These are phyloP conservation scores for Pholiota microspora DNA, from an alignment of 768 basidiomycete species.

Conservation along the genomic window DNA sequence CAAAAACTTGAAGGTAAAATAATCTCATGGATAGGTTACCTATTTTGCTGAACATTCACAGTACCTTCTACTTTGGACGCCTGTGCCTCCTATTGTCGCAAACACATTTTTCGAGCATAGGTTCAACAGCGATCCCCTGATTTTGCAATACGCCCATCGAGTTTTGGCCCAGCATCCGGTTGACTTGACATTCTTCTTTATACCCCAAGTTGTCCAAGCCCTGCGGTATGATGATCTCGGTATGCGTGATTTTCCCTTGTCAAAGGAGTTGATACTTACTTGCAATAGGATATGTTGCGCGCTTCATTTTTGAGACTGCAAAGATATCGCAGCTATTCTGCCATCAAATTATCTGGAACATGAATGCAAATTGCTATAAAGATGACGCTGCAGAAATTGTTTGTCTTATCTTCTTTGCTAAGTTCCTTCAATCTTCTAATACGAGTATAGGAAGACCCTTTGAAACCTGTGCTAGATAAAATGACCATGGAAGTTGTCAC, in stretches of 20 bases:
- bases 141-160: conserved; percentile 95
- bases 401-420: conserved; percentile 20
- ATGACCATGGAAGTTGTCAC: conserved; percentile 80
- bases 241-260: conserved; percentile 28
- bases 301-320: conserved; percentile 95
- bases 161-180: conserved; percentile 95
- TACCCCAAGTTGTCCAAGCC: conserved; percentile 97
- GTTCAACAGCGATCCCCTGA: conserved; percentile 77
- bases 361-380: conserved; percentile 97
- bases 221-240: conserved; percentile 88
- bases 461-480: conserved; percentile 92
- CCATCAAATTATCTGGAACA: conserved; percentile 99
- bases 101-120: conserved; percentile 83
- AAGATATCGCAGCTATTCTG: conserved; percentile 98
- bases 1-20: conserved; percentile 71
- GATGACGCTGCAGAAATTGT: conserved; percentile 88
- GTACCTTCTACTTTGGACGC: conserved; percentile 87
- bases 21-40: background rate
- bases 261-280: background rate
- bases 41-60: conserved; percentile 26
- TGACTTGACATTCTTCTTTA: conserved; percentile 95
- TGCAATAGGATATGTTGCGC: conserved; percentile 79
- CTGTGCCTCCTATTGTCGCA: conserved; percentile 82
- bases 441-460: conserved; percentile 74
- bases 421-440: conserved; percentile 3